These are phyloP conservation scores for Physcomitrellopsis africana DNA, from an alignment of 225 moss, liverwort and hornwort genomes.

Conservation along the genomic window DNA sequence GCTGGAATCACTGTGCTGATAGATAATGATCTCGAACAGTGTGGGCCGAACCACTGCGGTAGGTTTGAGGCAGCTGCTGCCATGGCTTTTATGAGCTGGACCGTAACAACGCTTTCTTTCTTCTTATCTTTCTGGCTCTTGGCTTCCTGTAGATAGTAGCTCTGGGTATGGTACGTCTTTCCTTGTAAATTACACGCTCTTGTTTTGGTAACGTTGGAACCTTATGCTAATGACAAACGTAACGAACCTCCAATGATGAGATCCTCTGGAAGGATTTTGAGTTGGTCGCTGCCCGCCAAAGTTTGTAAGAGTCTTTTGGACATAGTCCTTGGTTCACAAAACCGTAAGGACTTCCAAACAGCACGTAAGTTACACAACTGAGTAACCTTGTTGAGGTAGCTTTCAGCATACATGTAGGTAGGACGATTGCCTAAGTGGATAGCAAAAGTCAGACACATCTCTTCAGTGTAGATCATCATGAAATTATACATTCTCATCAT, in stretches of 20 bases:
- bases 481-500: too few relatives aligned
- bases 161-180: constrained; percentile 16
- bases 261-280: background rate
- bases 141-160: constrained; percentile 61
- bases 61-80: constrained; percentile 79
- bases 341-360: background rate
- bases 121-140: constrained; percentile 81
- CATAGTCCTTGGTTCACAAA: background rate
- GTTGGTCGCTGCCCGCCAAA: background rate
- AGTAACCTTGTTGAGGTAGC: constrained; percentile 13
- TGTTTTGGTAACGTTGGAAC: background rate
- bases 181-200: constrained; percentile 40
- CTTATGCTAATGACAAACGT: constrained; percentile 7
- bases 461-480: too few relatives aligned
- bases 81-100: constrained; percentile 85
- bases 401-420: constrained; percentile 14
- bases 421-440: too few relatives aligned
- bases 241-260: background rate
- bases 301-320: background rate
- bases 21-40: constrained; percentile 71
- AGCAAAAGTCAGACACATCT: too few relatives aligned
- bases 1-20: constrained; percentile 84
- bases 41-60: constrained; percentile 68
- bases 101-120: constrained; percentile 63
- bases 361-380: background rate